Evolutionary conservation across 139 green algal species (phyloP).

Genomic region (Nannochloris sp.): DNA sequence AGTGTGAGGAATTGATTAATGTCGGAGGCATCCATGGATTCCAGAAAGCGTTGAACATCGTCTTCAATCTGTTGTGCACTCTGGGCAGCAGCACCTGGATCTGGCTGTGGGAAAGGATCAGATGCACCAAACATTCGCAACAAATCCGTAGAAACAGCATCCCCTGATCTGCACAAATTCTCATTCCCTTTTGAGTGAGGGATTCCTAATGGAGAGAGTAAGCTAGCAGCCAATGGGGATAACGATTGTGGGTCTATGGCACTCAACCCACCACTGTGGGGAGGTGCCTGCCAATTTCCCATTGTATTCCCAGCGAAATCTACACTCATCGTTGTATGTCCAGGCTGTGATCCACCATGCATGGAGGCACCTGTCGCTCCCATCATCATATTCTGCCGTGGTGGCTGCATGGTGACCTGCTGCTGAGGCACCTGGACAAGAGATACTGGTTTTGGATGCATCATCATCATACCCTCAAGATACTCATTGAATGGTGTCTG

Average conservation of each 20-base stretch:
- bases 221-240: slow-evolving; percentile 17
- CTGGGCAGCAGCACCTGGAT: not conserved
- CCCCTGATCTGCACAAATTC: not conserved
- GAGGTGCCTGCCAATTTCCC: not conserved
- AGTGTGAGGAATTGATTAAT: too few relatives aligned
- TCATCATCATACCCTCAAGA: too few relatives aligned
- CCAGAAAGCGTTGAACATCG: too few relatives aligned
- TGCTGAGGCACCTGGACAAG: too few relatives aligned
- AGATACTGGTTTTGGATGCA: too few relatives aligned
- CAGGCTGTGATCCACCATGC: not conserved
- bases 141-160: not conserved
- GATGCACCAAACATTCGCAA: not conserved
- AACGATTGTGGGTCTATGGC: not conserved
- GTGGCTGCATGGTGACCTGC: too few relatives aligned
- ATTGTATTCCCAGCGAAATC: not conserved
- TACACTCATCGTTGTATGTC: not conserved
- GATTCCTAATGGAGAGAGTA: slow-evolving; percentile 19
- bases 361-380: too few relatives aligned
- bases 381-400: too few relatives aligned
- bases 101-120: not conserved
- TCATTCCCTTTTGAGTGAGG: not conserved
- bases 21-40: too few relatives aligned
- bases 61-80: too few relatives aligned
- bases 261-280: too few relatives aligned
- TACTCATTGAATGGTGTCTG: too few relatives aligned